Conservation (phyloP, 2,329 filamentous ascomycete species). For the Epichloe elymi region DNA sequence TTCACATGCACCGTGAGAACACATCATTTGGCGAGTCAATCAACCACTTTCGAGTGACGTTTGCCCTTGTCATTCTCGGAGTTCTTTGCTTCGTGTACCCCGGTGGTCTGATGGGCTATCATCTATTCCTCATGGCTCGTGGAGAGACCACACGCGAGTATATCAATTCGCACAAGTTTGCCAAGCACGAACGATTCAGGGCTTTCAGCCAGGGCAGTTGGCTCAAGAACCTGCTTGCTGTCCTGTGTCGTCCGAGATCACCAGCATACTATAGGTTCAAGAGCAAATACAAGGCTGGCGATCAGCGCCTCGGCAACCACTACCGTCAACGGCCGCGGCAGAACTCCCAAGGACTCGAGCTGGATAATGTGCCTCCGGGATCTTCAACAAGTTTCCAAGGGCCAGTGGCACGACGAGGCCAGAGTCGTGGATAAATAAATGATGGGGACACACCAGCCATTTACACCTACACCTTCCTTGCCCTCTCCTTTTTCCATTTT, state of each 20-base stretch:
- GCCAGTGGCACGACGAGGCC: slow-evolving; percentile 31
- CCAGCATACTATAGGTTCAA: slow-evolving; percentile 90
- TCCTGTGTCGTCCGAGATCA: slow-evolving; percentile 70
- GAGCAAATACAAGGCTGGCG: slow-evolving; percentile 58
- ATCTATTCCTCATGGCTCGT: slow-evolving; percentile 77
- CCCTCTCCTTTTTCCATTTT: background rate
- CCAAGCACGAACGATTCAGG: slow-evolving; percentile 79
- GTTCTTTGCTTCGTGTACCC: slow-evolving; percentile 68
- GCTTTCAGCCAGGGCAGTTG: slow-evolving; percentile 73
- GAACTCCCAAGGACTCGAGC: slow-evolving; percentile 50
- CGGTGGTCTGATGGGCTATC: slow-evolving; percentile 71
- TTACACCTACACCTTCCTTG: background rate
- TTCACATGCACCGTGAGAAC: slow-evolving; percentile 51
- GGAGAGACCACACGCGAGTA: slow-evolving; percentile 96
- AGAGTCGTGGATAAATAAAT: slow-evolving; percentile 10
- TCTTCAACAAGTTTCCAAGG: slow-evolving; percentile 38
- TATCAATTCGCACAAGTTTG: slow-evolving; percentile 89
- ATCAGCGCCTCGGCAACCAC: slow-evolving; percentile 62
- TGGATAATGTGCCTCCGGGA: slow-evolving; percentile 49
- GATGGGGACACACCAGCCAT: background rate
- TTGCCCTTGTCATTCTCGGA: slow-evolving; percentile 80
- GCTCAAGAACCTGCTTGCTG: slow-evolving; percentile 66
- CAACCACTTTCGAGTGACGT: slow-evolving; percentile 60
- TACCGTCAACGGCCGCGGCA: slow-evolving; percentile 28
- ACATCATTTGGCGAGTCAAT: slow-evolving; percentile 59